These are phyloP conservation scores for Nicotiana attenuata DNA, from an alignment of 257 asterid species.

Conservation along the genomic window DNA sequence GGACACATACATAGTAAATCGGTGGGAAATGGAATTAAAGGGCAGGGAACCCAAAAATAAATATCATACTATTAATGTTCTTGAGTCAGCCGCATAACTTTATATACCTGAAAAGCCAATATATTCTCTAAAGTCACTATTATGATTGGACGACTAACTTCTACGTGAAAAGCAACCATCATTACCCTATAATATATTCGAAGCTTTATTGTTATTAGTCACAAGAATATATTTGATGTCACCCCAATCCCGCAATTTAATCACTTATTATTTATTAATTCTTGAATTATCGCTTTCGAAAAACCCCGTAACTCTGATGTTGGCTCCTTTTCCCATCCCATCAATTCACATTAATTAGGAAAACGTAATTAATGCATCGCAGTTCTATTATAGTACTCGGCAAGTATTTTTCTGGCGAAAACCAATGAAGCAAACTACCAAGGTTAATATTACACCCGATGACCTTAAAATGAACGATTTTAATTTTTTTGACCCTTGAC, in stretches of 20 bases:
- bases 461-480: too few relatives aligned
- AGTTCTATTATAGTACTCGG: too few relatives aligned
- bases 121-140: not conserved
- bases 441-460: too few relatives aligned
- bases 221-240: constrained; percentile 26
- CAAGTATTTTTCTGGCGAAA: too few relatives aligned
- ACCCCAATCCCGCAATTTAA: constrained; percentile 2
- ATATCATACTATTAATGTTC: not conserved
- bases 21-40: not conserved
- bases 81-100: not conserved
- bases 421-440: too few relatives aligned
- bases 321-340: not conserved
- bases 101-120: not conserved
- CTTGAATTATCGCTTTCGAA: constrained; percentile 5
- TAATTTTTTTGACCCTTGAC: too few relatives aligned
- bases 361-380: not conserved
- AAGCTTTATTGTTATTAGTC: not conserved
- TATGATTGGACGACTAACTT: not conserved
- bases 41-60: not conserved
- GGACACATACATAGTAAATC: not conserved
- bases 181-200: not conserved
- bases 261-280: constrained; percentile 5
- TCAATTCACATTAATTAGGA: not conserved
- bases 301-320: constrained; percentile 2
- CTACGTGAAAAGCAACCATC: not conserved